These are phyloP conservation scores for Spathaspora girioi DNA, from an alignment of 805 yeast species.

Conservation along the genomic window DNA sequence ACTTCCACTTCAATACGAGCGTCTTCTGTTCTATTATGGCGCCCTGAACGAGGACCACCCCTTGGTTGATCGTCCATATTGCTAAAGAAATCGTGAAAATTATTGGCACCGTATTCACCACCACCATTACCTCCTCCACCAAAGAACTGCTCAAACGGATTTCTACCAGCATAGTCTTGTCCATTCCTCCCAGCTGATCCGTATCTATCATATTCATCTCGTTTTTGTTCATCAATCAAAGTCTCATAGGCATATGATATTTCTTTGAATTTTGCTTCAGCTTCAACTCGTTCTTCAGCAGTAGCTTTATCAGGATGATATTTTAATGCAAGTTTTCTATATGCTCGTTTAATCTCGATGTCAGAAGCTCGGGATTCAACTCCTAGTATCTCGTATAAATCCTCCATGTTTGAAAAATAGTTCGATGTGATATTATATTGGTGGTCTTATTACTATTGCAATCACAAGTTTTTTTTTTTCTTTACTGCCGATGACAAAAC, in stretches of 20 bases:
- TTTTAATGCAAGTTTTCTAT: conserved; percentile 74
- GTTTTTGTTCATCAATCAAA: conserved; percentile 62
- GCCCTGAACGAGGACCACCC: conserved; percentile 7
- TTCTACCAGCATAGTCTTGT: conserved; percentile 24
- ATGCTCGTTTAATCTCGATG: conserved; percentile 77
- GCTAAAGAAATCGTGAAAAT: conserved; percentile 68
- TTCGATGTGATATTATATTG: not conserved
- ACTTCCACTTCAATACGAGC: conserved; percentile 65
- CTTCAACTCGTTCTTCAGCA: conserved; percentile 60
- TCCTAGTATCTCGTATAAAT: conserved; percentile 66
- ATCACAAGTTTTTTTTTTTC: too few species aligned
- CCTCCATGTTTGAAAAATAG: conserved; percentile 10
- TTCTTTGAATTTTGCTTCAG: conserved; percentile 80
- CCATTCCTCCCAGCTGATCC: conserved; percentile 39
- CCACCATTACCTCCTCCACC: conserved; percentile 30
- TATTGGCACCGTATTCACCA: conserved; percentile 60
- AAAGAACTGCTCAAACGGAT: conserved; percentile 34
- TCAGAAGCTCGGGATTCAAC: conserved; percentile 62
- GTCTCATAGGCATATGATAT: conserved; percentile 84
- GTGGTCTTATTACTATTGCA: not conserved
- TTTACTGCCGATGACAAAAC: not conserved
- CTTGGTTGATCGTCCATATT: conserved; percentile 29
- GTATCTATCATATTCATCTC: conserved; percentile 57
- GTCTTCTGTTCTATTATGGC: conserved; percentile 48
- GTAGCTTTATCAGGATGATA: conserved; percentile 89